A percentile compares a stretch with the other conserved stretches of the same genome.
phyloP scores from a whole-genome alignment of 176 grass and related monocot species.

The Carex myosuroides region DNA sequence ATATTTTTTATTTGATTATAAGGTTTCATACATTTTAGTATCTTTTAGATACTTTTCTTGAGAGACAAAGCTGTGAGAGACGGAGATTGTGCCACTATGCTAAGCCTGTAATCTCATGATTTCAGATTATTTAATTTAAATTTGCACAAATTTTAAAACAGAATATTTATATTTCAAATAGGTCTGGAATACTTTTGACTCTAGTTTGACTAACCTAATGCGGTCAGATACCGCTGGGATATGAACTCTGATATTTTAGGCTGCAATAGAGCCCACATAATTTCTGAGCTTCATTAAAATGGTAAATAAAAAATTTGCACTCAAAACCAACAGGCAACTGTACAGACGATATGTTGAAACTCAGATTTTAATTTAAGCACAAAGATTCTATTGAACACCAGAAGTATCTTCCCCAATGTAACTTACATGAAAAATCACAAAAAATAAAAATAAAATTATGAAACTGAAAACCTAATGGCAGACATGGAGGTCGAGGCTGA shows the following conservation, averaged over 20 bases:
- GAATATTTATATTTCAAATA: no score
- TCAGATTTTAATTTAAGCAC: not conserved
- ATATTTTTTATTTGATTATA: no score
- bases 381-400: not conserved
- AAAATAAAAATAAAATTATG: not conserved
- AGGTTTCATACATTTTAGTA: no score
- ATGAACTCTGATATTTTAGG: not conserved
- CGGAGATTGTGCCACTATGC: no score
- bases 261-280: not conserved
- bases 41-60: no score
- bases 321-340: not conserved
- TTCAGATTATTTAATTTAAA: no score
- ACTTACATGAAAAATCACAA: not conserved
- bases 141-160: no score
- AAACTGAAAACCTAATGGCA: not conserved
- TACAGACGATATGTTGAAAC: not conserved
- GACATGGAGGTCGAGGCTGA: constrained; percentile 35
- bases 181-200: no score
- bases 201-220: no score
- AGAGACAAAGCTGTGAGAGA: no score
- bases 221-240: no score
- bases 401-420: not conserved
- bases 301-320: not conserved
- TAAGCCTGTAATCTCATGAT: no score
- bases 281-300: not conserved